phyloP scores from a whole-genome alignment of 2,329 filamentous ascomycete species.

The Paracoccidioides brasiliensis region DNA sequence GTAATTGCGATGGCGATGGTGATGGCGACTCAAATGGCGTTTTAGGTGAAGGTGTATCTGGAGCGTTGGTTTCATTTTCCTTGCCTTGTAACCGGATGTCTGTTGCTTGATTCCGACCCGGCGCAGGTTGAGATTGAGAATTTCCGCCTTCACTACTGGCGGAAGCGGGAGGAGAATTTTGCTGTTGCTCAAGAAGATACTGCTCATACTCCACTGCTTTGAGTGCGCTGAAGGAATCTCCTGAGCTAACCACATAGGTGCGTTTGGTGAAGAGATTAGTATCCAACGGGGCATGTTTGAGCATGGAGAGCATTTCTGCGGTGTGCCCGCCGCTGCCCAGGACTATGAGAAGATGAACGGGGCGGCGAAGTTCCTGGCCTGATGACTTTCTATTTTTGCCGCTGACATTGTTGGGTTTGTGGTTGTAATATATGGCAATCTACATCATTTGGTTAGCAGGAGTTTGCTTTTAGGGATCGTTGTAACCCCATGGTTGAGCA shows the following conservation, averaged over 20 bases:
- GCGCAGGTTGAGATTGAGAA: neutral
- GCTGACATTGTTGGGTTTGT: neutral
- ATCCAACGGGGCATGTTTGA: constrained; percentile 45
- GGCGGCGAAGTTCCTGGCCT: constrained; percentile 12
- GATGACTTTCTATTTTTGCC: neutral
- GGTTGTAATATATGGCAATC: neutral
- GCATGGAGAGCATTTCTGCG: constrained; percentile 81
- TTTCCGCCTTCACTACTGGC: neutral
- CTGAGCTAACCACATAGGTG: constrained; percentile 68
- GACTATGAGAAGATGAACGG: constrained; percentile 59
- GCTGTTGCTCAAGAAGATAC: constrained; percentile 8
- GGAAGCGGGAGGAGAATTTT: neutral
- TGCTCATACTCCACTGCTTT: constrained; percentile 53
- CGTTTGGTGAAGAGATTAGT: constrained; percentile 46
- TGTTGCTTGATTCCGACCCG: neutral
- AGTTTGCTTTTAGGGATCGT: neutral
- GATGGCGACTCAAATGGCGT: constrained; percentile 4
- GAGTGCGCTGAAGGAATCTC: constrained; percentile 57
- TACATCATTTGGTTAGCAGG: neutral
- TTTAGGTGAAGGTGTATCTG: constrained; percentile 24
- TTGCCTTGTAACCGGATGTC: neutral
- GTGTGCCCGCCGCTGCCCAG: constrained; percentile 92
- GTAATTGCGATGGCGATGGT: constrained; percentile 26
- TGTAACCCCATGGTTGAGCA: neutral
- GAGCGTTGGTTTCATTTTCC: constrained; percentile 6